Evolutionary conservation across 176 grass and related monocot genomes (phyloP).

Genomic region (Aegilops tauschii): DNA sequence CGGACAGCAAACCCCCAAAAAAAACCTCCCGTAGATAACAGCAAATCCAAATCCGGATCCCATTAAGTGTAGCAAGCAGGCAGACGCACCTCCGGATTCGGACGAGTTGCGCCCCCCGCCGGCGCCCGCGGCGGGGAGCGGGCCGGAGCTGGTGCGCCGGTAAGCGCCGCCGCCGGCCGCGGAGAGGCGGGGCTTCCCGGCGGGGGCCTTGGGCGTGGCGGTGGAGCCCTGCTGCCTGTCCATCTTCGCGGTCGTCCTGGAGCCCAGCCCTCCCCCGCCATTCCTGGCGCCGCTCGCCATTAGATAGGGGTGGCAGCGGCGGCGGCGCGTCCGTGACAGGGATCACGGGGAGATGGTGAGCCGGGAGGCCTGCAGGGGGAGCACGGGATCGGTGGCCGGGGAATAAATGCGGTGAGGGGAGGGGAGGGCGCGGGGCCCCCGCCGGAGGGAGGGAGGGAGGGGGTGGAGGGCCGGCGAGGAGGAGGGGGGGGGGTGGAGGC

Average conservation of each 20-base stretch:
- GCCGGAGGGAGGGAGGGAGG: conserved; percentile 17
- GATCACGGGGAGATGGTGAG: conserved; percentile 35
- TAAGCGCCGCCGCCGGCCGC: conserved; percentile 39
- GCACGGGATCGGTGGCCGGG: conserved; percentile 18
- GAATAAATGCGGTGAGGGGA: conserved; percentile 44
- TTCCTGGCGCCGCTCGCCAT: conserved; percentile 65
- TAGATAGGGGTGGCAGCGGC: not conserved
- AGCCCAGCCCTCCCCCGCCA: conserved; percentile 25
- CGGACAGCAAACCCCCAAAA: not conserved
- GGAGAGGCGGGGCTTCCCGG: conserved; percentile 62
- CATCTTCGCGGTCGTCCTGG: conserved; percentile 56
- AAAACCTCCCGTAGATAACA: not conserved
- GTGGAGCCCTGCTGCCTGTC: conserved; percentile 58
- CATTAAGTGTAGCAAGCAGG: too few relatives aligned
- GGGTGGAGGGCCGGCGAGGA: conserved; percentile 19
- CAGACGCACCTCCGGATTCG: conserved; percentile 61
- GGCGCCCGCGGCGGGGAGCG: conserved; percentile 35
- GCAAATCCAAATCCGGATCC: conserved; percentile 41
- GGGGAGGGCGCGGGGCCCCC: conserved; percentile 8
- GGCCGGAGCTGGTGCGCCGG: conserved; percentile 60
- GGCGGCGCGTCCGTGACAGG: not conserved
- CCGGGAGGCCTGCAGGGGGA: not conserved
- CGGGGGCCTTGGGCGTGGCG: conserved; percentile 68
- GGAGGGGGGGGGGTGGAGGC: not conserved
- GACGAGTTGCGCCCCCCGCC: conserved; percentile 3